These are phyloP conservation scores for Croton laevigatus DNA, from an alignment of 441 rosid species.

Conservation along the genomic window DNA sequence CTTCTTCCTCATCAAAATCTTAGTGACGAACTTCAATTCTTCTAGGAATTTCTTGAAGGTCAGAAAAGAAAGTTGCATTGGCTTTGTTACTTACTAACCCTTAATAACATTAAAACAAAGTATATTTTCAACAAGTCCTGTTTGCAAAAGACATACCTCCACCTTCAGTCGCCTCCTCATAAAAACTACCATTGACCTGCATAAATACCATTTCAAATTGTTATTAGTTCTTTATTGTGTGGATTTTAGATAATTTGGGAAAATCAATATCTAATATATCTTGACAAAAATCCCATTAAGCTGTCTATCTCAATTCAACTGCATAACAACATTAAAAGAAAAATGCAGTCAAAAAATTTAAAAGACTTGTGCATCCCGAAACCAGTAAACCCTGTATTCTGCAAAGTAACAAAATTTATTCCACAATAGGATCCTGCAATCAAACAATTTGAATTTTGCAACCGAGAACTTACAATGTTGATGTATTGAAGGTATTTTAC, in stretches of 20 bases:
- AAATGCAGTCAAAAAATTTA: neutral
- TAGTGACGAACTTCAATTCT: neutral
- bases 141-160: conserved; percentile 30
- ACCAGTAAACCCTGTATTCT: neutral
- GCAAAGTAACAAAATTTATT: neutral
- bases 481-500: neutral
- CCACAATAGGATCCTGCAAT: neutral
- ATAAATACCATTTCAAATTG: conserved; percentile 5
- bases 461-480: neutral
- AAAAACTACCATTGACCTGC: conserved; percentile 31
- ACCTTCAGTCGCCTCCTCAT: conserved; percentile 23
- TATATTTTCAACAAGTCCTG: too few relatives aligned
- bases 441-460: neutral
- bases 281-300: neutral
- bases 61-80: neutral
- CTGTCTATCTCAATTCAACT: neutral
- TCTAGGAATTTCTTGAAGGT: neutral
- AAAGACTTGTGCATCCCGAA: neutral
- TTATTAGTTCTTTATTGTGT: neutral
- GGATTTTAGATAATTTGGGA: neutral
- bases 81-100: neutral
- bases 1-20: too few relatives aligned
- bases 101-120: neutral
- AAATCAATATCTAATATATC: neutral
- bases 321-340: neutral